phyloP scores from a whole-genome alignment of 2,329 filamentous ascomycete genomes.

The Arthrobotrys sphaeroides region DNA sequence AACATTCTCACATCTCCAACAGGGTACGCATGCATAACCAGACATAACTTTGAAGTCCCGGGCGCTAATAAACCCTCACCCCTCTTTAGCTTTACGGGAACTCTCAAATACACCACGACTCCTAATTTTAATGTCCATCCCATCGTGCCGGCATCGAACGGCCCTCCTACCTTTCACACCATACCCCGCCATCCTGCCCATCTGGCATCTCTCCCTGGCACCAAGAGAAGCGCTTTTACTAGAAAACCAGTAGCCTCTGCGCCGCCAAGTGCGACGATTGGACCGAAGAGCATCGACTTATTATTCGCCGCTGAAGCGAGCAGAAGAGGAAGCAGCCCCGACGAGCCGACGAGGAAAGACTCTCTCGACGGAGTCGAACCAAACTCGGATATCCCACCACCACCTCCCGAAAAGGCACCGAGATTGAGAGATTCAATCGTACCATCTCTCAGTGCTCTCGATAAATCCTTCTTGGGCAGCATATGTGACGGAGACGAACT shows the following conservation, averaged over 20 bases:
- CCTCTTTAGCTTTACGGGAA: constrained; percentile 35
- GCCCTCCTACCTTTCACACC: constrained; percentile 45
- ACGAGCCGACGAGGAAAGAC: constrained; percentile 5
- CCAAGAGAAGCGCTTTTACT: constrained; percentile 42
- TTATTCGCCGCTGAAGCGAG: constrained; percentile 34
- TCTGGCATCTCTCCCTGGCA: background rate
- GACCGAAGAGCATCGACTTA: constrained; percentile 45
- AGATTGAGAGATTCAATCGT: constrained; percentile 51
- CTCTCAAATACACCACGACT: constrained; percentile 49
- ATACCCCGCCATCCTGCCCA: constrained; percentile 40
- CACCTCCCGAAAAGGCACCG: constrained; percentile 47
- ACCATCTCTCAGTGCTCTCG: constrained; percentile 32
- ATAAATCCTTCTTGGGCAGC: constrained; percentile 42
- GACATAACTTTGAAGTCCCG: background rate
- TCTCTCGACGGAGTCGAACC: constrained; percentile 17
- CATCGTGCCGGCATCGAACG: constrained; percentile 38
- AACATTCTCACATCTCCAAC: constrained; percentile 16
- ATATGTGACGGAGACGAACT: constrained; percentile 15
- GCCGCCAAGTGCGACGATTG: constrained; percentile 19
- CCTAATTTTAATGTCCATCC: constrained; percentile 51
- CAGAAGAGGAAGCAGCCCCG: constrained; percentile 23
- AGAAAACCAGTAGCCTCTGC: constrained; percentile 49
- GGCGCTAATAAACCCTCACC: background rate
- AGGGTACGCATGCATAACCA: constrained; percentile 8
- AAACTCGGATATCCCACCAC: constrained; percentile 38